Evolutionary conservation across 2,329 filamentous ascomycete genomes (phyloP), one percentile per base, ranked within the genome.

Genomic region (Xylaria sp.): DNA sequence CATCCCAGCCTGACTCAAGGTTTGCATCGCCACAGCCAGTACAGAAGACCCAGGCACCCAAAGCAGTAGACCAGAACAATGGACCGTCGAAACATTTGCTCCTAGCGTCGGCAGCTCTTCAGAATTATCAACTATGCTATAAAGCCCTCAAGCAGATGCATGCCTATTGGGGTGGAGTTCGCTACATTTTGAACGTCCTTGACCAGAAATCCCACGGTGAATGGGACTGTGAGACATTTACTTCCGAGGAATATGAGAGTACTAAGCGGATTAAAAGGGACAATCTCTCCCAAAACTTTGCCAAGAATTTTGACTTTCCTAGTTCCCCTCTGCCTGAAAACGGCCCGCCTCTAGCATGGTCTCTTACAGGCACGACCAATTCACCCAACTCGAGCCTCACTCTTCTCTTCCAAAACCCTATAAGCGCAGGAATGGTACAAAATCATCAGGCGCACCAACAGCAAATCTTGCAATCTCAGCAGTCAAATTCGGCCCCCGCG

Each of bases 121-220:
- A 95, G 74, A 95, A 96, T 73, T 97, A 97, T 72, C 92, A 95
- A 75, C 85, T 90, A 9, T 97, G 93, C 76, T 95, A 96, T 77
- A 92, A 93, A 75, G 92, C 92, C 0, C 79, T 97, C 11, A 89
- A 94, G 72, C 89, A 92, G 51, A 82, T 96, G n/a, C 89, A 96
- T 71, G 85, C 86, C 0, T 96, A 96, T 75, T 97, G 93, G 93
- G 91, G 91, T 39, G 93, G 93, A 7, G 90, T 93, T 29, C 90
- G 92, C 64, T 97, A 97, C 76, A 96, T 97, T 44, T 81, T 97
- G 42, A 95, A 92, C 0, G 92, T 93, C 0, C 81, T 97, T 11
- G 92, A 96, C 72, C 93, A 96, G 73, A 96, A 96, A 77, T 89
- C 92, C 15, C 93, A 95, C 76, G 93, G 93, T 0, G 92, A 95